Base-by-base conservation (phyloP, 805 yeast genomes). In the Candida hungchunana region DNA sequence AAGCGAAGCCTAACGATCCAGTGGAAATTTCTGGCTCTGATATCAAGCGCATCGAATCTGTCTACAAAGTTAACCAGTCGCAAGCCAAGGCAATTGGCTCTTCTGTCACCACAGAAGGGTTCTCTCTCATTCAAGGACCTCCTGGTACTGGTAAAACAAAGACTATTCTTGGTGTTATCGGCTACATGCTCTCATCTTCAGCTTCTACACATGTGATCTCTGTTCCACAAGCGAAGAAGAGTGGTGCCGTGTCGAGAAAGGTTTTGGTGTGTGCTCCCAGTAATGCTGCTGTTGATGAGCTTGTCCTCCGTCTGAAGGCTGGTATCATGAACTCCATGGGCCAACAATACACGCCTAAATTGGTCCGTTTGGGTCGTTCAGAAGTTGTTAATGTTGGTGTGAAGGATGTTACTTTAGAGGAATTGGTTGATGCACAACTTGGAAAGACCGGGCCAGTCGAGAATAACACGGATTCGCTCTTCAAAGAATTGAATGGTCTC, bases 141-240 rank as follows among this genome's bases (percentile, higher is more conserved):
- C 99, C 99, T 0, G 99, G 99, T 60, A 90, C 97, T 0, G 99
- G 99, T 66, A 93, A 93, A 58, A 94, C 99, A 1, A 94, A 90
- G 56, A 93, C 99, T 0, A 93, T 94, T 62, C 58, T 93, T 29
- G 97, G 97, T 17, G 80, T 90, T 32, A 75, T 90, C 21, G 96
- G 97, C 0, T 77, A 87, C 37, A 76, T 79, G 41, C 58, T 84
- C 28, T 71, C 85, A 2, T 56, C 56, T 5, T 59, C 51, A 19
- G 40, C 44, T 2, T 38, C 51, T 6, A 43, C 61, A 0, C 56
- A 55, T 31, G 53, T 54, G 2, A 62, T 64, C 9, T 53, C 60
- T 3, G 50, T 58, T 5, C 64, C 72, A 10, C 31, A 7, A 26
- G 46, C 26, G 24, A 56, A 16, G 34, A 47, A n/a, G n/a, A n/a